Evolutionary conservation across 1,284 basidiomycete genomes (phyloP).

Genomic region (Ustilago crameri): DNA sequence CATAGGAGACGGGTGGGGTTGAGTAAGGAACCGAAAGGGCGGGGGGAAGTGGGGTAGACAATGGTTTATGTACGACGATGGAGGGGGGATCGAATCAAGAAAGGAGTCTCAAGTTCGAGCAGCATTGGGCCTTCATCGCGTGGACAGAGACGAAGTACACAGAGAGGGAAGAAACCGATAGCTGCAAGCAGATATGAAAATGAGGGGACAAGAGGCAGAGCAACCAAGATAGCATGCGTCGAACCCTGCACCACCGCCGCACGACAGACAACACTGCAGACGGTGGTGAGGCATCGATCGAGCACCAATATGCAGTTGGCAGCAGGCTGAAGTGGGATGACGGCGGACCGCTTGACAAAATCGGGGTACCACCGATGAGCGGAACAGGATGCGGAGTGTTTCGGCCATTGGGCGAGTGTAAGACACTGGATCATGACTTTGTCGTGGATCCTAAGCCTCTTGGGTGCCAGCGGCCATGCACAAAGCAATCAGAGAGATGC

Average conservation of each 20-base stretch:
- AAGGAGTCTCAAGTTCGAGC: not conserved
- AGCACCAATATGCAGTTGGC: not conserved
- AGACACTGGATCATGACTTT: not conserved
- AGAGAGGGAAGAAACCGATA: not conserved
- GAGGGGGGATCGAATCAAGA: not conserved
- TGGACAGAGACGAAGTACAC: not conserved
- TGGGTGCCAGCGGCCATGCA: slow-evolving; percentile 5
- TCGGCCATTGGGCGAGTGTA: not conserved
- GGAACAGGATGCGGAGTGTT: slow-evolving; percentile 15
- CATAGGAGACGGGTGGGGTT: slow-evolving; percentile 11
- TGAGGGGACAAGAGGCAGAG: too few species aligned
- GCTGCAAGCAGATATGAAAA: not conserved
- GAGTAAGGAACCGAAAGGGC: slow-evolving; percentile 6
- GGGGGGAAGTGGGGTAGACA: slow-evolving; percentile 7
- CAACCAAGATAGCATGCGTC: not conserved
- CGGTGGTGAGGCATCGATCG: slow-evolving; percentile 6
- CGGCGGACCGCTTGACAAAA: slow-evolving; percentile 10
- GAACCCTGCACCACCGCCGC: not conserved
- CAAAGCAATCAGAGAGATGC: slow-evolving; percentile 4
- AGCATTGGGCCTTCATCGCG: not conserved
- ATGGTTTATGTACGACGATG: slow-evolving; percentile 8
- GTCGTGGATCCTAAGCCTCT: not conserved
- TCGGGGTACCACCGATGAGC: slow-evolving; percentile 7
- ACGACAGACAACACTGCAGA: not conserved
- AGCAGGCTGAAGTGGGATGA: slow-evolving; percentile 19